phyloP scores from a whole-genome alignment of 768 basidiomycete species.

The Clitopilus hobsonii region DNA sequence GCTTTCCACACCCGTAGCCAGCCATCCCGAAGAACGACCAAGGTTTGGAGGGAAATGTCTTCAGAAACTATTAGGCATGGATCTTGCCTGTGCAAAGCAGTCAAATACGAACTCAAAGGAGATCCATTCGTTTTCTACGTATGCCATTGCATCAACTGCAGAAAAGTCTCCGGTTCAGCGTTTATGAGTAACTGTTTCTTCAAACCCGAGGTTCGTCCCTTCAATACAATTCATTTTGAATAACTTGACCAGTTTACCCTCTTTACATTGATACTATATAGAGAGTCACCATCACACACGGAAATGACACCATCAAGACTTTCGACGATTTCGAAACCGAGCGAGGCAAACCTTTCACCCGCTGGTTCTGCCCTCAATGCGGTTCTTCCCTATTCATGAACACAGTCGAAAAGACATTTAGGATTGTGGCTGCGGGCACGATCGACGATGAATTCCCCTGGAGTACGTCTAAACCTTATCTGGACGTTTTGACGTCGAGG shows the following conservation, averaged over 20 bases:
- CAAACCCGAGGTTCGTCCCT: conserved; percentile 25
- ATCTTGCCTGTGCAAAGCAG: conserved; percentile 32
- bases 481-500: background rate
- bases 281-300: conserved; percentile 18
- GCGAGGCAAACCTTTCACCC: conserved; percentile 17
- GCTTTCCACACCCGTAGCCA: background rate
- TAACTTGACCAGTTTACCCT: conserved; percentile 14
- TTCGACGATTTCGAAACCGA: conserved; percentile 18
- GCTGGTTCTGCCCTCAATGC: conserved; percentile 22
- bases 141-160: conserved; percentile 40
- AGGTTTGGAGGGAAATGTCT: background rate
- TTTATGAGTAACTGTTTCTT: conserved; percentile 36
- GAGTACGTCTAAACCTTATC: conserved; percentile 18
- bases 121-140: conserved; percentile 32
- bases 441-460: conserved; percentile 24
- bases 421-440: conserved; percentile 23
- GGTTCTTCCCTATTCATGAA: conserved; percentile 20
- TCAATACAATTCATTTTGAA: conserved; percentile 14
- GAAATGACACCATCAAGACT: conserved; percentile 16
- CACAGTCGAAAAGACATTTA: conserved; percentile 12
- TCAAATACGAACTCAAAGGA: conserved; percentile 29
- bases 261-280: background rate
- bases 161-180: conserved; percentile 35
- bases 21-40: background rate
- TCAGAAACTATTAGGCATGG: conserved; percentile 13